Evolutionary conservation across 352 stramenopile species (phyloP).

Genomic region (Pythium grandisporangium): DNA sequence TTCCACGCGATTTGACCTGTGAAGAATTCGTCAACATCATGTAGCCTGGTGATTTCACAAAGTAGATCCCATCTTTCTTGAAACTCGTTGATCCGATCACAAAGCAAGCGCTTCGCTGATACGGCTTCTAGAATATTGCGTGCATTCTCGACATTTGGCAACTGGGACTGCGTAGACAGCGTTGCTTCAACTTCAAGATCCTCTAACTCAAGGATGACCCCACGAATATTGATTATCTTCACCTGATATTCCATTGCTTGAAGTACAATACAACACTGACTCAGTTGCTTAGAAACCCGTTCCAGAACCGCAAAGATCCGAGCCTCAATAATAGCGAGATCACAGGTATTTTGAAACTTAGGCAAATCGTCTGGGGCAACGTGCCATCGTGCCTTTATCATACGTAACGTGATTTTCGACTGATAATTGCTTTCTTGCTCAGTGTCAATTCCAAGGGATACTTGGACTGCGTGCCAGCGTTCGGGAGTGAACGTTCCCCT

Average conservation of each 20-base stretch:
- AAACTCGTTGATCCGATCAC: slow-evolving; percentile 26
- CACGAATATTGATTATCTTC: slow-evolving; percentile 5
- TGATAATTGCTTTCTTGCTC: no score
- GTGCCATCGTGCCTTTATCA: neutral
- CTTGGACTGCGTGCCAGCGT: no score
- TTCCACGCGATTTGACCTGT: slow-evolving; percentile 15
- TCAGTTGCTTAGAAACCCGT: slow-evolving; percentile 18
- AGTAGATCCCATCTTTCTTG: slow-evolving; percentile 31
- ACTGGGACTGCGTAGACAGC: slow-evolving; percentile 20
- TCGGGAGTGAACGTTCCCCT: no score
- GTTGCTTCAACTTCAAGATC: slow-evolving; percentile 7
- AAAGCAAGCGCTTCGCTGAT: slow-evolving; percentile 19
- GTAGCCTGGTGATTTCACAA: slow-evolving; percentile 36
- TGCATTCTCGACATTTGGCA: slow-evolving; percentile 25
- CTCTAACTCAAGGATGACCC: slow-evolving; percentile 5
- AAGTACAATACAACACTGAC: slow-evolving; percentile 17
- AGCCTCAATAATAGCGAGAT: neutral
- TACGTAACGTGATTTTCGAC: neutral
- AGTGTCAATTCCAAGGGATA: no score
- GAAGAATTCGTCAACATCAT: slow-evolving; percentile 61
- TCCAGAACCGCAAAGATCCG: slow-evolving; percentile 3
- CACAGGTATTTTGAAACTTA: neutral
- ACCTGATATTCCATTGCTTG: slow-evolving; percentile 7
- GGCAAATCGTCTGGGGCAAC: neutral
- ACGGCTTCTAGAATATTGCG: slow-evolving; percentile 21